These are phyloP conservation scores for Barbarea vulgaris DNA, from an alignment of 345 rosid species.

Conservation along the genomic window DNA sequence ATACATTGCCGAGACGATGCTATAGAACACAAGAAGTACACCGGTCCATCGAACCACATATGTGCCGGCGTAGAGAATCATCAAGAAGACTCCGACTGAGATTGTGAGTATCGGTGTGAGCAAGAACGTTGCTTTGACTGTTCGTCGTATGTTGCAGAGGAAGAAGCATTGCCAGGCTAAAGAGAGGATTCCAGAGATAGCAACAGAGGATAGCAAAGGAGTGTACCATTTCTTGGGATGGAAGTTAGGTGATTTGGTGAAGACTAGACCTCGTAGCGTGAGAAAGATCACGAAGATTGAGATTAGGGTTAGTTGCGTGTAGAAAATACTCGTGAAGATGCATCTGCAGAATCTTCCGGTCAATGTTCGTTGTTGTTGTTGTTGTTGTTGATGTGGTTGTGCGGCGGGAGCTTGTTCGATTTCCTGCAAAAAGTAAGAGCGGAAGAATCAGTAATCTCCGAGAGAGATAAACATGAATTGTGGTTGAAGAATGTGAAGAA, in stretches of 20 bases:
- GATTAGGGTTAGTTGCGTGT: slow-evolving; percentile 51
- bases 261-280: slow-evolving; percentile 57
- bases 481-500: slow-evolving; percentile 10
- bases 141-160: slow-evolving; percentile 43
- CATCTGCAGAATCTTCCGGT: slow-evolving; percentile 46
- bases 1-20: slow-evolving; percentile 37
- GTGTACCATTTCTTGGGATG: slow-evolving; percentile 76
- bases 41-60: slow-evolving; percentile 46
- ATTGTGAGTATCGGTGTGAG: slow-evolving; percentile 58
- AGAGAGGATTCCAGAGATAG: slow-evolving; percentile 50
- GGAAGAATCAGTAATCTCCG: slow-evolving; percentile 4
- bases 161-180: slow-evolving; percentile 57
- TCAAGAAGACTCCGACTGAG: slow-evolving; percentile 49
- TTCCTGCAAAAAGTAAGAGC: slow-evolving; percentile 16
- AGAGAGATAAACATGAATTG: neutral
- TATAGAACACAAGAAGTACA: slow-evolving; percentile 32
- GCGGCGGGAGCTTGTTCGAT: slow-evolving; percentile 30
- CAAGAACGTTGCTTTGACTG: slow-evolving; percentile 61
- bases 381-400: neutral
- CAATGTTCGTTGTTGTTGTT: slow-evolving; percentile 28
- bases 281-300: slow-evolving; percentile 54
- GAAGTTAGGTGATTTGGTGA: slow-evolving; percentile 50
- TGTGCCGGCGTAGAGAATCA: slow-evolving; percentile 35
- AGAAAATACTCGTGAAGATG: slow-evolving; percentile 59
- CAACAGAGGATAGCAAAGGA: slow-evolving; percentile 63